Base-by-base conservation (phyloP, 345 rosid genomes). In the Salix viminalis region DNA sequence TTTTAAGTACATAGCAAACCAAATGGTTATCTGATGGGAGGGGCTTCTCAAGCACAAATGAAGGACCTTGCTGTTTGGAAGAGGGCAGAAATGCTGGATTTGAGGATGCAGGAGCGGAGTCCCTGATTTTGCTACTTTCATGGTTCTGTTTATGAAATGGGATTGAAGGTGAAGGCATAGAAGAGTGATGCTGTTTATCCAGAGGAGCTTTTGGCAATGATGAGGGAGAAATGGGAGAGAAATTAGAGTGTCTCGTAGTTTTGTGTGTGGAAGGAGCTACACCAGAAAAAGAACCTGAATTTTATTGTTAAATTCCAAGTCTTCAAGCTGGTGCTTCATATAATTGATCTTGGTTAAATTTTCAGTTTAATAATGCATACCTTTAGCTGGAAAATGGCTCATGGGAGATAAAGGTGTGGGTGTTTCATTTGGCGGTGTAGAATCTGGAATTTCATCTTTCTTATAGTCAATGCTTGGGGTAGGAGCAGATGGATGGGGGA, bases 381-480 rank as follows among this genome's bases (percentile, higher is more conserved):
- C 92, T 79, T 83, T 80, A 65, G 81, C 64, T n/a, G 86, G 90
- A 66, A 82, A 70, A 81, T 74, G 76, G 72, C 34, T 75, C 41
- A 68, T 19, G 26, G 86, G 86, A 76, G 90, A 84, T 28, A 79
- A 84, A 44, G 86, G 85, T 81, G 79, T 83, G 61, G 85, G 73
- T 72, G 75, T 81, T 74, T 79, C 78, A 76, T 79, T 71, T 24
- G 85, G 76, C 4, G 97, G 96, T 76, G 90, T 83, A 58, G 90
- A 83, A 84, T 77, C 82, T 3, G 99, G 98, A 77, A 71, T 83
- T 76, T 79, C 81, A 69, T 52, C 80, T 21, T 56, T 84, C 75
- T 85, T 79, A 86, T 83, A 26, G 70, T 77, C 74, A 34, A 74
- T 60, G 73, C 84, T 85, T 14, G 87, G 70, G 6, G 87, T 81